Evolutionary conservation across 2,329 filamentous ascomycete genomes (phyloP), one percentile per base, ranked within the genome.

Genomic region (Exophiala sp.): DNA sequence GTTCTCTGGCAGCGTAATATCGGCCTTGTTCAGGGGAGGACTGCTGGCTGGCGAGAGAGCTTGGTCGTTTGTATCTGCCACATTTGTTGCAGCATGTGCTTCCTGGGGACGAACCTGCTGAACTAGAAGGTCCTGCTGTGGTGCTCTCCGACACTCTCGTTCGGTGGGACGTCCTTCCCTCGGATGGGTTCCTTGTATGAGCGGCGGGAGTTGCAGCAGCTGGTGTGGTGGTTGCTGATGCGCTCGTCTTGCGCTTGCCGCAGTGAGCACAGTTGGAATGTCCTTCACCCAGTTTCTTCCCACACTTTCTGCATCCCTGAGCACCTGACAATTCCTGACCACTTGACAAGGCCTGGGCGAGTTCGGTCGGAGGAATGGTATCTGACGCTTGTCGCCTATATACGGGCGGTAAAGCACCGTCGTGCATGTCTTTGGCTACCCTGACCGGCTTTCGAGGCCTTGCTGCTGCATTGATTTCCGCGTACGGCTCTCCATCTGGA

Each of bases 401-500:
- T 7, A 53, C 51, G 5, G 62, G 62, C 9, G 62, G 62, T 10
- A 61, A 54, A 2, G 55, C 60, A 21, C 60, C 62, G 47, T 60
- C 55, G 48, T 60, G 56, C 62, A 64, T 64, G 39, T 64, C 62
- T 51, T 58, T 61, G n/a, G 62, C 62, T 11, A 64, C 60, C 47
- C 55, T 62, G 35, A 62, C 60, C 46, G 48, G 41, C 48, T 60
- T 61, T n/a, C 48, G 40, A 14, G 38, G 21, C 34, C 55, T 60
- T 24, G 55, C 56, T 33, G 52, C 20, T 2, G 47, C 36, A 11
- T 56, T 47, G 16, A 46, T 40, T 12, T 32, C 35, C 10, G 54
- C 39, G 47, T 61, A 59, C 9, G 60, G 54, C 40, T 54, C 58
- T 29, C 54, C 62, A 51, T 63, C 58, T 8, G 57, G 56, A 16